Evolutionary conservation across 331 rosid genomes (phyloP), one percentile per base, ranked within the genome.

Genomic region (Malus hybrid): DNA sequence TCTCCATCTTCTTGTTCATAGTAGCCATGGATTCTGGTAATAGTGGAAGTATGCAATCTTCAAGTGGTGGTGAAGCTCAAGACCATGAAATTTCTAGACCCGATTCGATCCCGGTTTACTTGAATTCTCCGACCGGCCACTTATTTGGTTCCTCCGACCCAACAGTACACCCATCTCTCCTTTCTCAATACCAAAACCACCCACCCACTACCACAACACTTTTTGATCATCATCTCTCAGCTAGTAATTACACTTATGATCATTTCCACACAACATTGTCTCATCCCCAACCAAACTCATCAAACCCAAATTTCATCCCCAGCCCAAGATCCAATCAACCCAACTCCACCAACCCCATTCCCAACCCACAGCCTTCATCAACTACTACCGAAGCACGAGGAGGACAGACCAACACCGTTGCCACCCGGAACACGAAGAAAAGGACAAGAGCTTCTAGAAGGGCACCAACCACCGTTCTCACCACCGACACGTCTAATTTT

Each of bases 391-490:
- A 19, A 57, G 13, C 63, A 19, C 29, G 28, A 57, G 20, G 28
- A n/a, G 63, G 63, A 57, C 29, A 57, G 13, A 57, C 12, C 63
- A 57, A 6, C 63, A 9, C 63, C 63, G 29, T 20, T 4, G 67
- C 20, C 19, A 15, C 33, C 14, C 80, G 92, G 18, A 88, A 74
- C 78, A 69, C 97, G 1, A 94, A 94, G 92, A 94, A 92, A 74
- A 74, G 99, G 77, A 89, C 90, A 6, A 81, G 99, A 75, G 99
- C 96, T 61, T 92, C 99, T 2, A 84, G 97, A 48, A 70, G 99
- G 71, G 96, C 99, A 18, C 99, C 99, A 6, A 94, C 99, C 20
- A 94, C 97, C 0, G 97, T 94, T 63, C 90, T 94, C 63, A 92
- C 97, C 76, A 94, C 97, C 28, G 97, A 92, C 83, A 92, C 97